Evolutionary conservation across 345 rosid species (phyloP).

Genomic region (Rhizophora mangle): DNA sequence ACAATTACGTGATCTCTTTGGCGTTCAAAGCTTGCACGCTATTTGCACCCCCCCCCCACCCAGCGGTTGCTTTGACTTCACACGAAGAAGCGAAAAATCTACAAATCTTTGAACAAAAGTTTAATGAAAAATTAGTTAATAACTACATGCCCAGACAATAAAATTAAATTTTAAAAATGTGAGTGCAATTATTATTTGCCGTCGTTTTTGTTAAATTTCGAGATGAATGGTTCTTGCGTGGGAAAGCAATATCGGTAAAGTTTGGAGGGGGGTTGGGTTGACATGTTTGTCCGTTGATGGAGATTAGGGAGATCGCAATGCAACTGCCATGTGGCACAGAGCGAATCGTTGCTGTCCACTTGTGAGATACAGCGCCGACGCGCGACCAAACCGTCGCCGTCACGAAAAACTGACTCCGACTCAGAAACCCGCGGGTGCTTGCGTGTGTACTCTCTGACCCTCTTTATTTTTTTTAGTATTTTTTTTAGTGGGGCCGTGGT

Average conservation of each 20-base stretch:
- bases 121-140: no score
- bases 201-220: neutral
- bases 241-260: neutral
- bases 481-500: neutral
- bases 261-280: neutral
- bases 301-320: neutral
- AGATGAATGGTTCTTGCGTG: neutral
- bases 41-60: neutral
- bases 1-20: neutral
- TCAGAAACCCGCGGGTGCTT: neutral
- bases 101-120: no score
- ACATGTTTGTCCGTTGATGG: neutral
- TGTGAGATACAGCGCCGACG: neutral
- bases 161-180: no score
- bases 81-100: conserved; percentile 1
- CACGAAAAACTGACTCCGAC: neutral
- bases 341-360: neutral
- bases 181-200: no score
- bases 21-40: conserved; percentile 15
- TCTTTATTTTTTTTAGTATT: no score
- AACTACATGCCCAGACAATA: no score
- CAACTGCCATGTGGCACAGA: conserved; percentile 25
- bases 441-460: no score
- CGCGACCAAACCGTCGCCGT: neutral
- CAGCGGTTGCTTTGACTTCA: conserved; percentile 30